These are phyloP conservation scores for Phytophthora rubi DNA, from an alignment of 352 stramenopile species.

Conservation along the genomic window DNA sequence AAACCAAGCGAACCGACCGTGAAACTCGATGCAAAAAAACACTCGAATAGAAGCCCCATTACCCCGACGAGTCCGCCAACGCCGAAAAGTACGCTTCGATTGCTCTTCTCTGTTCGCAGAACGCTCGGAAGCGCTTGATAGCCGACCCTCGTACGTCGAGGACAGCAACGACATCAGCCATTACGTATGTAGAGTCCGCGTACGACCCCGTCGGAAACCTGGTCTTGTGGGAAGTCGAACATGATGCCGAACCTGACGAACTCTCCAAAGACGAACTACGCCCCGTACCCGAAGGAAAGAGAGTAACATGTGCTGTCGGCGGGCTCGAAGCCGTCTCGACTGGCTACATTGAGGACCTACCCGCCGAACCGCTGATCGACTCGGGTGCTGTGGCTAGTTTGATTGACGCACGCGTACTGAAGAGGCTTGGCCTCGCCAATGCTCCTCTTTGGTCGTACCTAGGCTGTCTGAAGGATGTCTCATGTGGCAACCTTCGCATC, in stretches of 20 bases:
- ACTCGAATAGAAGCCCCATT: too few species aligned
- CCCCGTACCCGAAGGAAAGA: too few species aligned
- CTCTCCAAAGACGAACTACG: too few species aligned
- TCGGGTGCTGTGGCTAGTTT: neutral
- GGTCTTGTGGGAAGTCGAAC: too few species aligned
- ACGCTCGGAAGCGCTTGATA: neutral
- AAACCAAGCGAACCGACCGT: neutral
- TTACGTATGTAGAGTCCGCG: neutral
- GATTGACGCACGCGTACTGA: neutral
- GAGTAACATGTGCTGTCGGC: too few species aligned
- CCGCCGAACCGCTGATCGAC: neutral
- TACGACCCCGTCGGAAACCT: too few species aligned
- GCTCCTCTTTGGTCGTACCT: neutral
- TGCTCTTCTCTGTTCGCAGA: neutral
- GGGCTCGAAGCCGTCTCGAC: neutral
- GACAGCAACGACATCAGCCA: neutral
- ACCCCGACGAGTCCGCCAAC: neutral
- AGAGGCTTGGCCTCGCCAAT: neutral
- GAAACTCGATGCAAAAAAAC: neutral
- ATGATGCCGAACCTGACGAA: too few species aligned
- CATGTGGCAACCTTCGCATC: neutral
- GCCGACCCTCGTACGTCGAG: neutral
- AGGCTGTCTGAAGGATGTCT: neutral
- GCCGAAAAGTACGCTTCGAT: neutral
- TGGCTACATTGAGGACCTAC: neutral